Evolutionary conservation across 768 basidiomycete species (phyloP).

Genomic region (Guyanaporus albipodus): DNA sequence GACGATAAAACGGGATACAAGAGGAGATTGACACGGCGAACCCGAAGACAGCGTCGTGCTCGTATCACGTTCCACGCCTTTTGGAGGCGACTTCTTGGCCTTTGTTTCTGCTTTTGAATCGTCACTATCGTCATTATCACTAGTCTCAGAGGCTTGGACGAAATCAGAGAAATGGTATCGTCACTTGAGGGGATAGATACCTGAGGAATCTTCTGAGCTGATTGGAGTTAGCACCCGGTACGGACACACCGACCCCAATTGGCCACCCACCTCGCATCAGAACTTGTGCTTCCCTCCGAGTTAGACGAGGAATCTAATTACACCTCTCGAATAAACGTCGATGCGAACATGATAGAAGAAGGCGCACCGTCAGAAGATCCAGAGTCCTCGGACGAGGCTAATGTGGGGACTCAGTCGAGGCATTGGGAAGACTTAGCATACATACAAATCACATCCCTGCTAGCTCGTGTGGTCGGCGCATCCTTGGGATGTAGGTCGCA

Average conservation of each 20-base stretch:
- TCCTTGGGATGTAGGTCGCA: background rate
- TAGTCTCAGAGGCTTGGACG: constrained; percentile 17
- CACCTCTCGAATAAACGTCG: background rate
- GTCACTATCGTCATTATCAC: constrained; percentile 10
- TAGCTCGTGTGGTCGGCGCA: constrained; percentile 9
- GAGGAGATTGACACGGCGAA: constrained; percentile 3
- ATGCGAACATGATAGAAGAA: background rate
- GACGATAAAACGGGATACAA: no score
- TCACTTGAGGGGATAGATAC: constrained; percentile 12
- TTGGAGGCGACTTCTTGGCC: constrained; percentile 4
- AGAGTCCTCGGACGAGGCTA: constrained; percentile 22
- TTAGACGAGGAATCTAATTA: constrained; percentile 19
- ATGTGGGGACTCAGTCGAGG: constrained; percentile 8
- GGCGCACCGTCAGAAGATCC: constrained; percentile 26
- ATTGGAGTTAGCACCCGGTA: constrained; percentile 3
- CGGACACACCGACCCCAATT: background rate
- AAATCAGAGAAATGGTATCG: background rate
- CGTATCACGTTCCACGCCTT: constrained; percentile 31
- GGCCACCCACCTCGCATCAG: constrained; percentile 23
- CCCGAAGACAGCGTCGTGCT: constrained; percentile 40
- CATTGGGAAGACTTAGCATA: background rate
- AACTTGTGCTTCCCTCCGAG: constrained; percentile 23
- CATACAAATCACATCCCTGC: constrained; percentile 23
- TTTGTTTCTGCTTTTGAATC: background rate
- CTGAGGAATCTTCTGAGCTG: constrained; percentile 20